Percentiles rank a stretch among this genome's conserved stretches.
These are phyloP conservation scores for Heimioporus sp. DNA, from an alignment of 768 basidiomycete genomes.

Conservation along the genomic window DNA sequence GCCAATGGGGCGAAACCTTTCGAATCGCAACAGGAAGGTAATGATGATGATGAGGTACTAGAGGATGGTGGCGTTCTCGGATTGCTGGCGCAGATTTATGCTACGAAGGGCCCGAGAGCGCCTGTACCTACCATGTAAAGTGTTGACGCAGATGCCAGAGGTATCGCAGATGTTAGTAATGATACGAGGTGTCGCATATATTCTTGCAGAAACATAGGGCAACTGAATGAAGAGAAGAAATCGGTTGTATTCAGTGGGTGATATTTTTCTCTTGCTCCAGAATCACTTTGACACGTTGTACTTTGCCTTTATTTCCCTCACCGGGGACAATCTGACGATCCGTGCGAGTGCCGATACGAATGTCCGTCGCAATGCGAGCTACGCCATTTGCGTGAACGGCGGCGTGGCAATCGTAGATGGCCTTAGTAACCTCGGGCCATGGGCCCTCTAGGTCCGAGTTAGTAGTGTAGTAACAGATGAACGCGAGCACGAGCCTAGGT, in stretches of 20 bases:
- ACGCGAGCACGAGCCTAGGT: slow-evolving; percentile 53
- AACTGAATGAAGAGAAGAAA: background rate
- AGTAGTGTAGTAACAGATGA: background rate
- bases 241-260: background rate
- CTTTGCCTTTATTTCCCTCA: slow-evolving; percentile 76
- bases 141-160: background rate
- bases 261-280: slow-evolving; percentile 39
- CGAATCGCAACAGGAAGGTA: slow-evolving; percentile 44
- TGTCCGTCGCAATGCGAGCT: slow-evolving; percentile 83
- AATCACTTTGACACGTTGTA: slow-evolving; percentile 79
- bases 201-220: background rate
- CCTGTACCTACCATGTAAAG: slow-evolving; percentile 45
- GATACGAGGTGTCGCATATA: background rate
- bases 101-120: slow-evolving; percentile 45
- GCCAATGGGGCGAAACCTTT: slow-evolving; percentile 38
- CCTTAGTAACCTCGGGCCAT: slow-evolving; percentile 79
- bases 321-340: slow-evolving; percentile 63
- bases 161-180: background rate
- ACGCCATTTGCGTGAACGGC: slow-evolving; percentile 79
- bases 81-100: slow-evolving; percentile 84
- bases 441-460: slow-evolving; percentile 60
- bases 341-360: slow-evolving; percentile 89
- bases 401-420: slow-evolving; percentile 88
- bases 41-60: slow-evolving; percentile 60
- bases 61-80: slow-evolving; percentile 85